These are phyloP conservation scores for Penicillium sp. DNA, from an alignment of 2,329 filamentous ascomycete species.

Conservation along the genomic window DNA sequence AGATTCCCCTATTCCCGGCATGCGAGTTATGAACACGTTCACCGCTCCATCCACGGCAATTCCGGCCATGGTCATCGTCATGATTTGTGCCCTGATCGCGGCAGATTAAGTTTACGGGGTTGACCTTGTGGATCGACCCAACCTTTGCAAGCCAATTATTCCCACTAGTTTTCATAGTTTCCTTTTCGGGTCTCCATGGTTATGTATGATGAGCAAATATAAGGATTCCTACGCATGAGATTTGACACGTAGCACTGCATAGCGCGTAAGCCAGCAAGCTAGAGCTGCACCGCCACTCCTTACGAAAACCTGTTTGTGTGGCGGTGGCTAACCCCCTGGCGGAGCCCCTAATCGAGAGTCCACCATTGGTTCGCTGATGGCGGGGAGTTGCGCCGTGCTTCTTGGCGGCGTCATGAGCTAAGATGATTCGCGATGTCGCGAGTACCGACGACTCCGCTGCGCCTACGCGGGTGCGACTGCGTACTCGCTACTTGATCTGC, in stretches of 20 bases:
- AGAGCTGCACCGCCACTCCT: background rate
- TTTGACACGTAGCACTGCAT: background rate
- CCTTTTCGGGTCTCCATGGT: background rate
- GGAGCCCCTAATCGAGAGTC: background rate
- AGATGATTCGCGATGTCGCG: conserved; percentile 6
- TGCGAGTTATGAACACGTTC: background rate
- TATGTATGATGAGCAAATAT: background rate
- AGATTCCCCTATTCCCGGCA: background rate
- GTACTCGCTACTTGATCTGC: conserved; percentile 7
- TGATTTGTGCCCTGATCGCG: too few species aligned
- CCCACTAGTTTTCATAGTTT: background rate
- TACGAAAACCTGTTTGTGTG: background rate
- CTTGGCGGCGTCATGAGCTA: conserved; percentile 24
- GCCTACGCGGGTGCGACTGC: background rate
- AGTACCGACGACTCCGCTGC: conserved; percentile 2
- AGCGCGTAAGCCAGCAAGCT: background rate
- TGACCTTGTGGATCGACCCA: too few species aligned
- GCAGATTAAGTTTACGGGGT: too few species aligned
- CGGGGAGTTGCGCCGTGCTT: background rate
- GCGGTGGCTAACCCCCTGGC: background rate
- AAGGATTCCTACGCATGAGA: background rate
- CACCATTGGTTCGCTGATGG: conserved; percentile 1
- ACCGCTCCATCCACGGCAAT: background rate
- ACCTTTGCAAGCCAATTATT: too few species aligned
- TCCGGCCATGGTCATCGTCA: too few species aligned